Evolutionary conservation across 202 grass and related monocot species (phyloP).

Genomic region (Setaria italica): DNA sequence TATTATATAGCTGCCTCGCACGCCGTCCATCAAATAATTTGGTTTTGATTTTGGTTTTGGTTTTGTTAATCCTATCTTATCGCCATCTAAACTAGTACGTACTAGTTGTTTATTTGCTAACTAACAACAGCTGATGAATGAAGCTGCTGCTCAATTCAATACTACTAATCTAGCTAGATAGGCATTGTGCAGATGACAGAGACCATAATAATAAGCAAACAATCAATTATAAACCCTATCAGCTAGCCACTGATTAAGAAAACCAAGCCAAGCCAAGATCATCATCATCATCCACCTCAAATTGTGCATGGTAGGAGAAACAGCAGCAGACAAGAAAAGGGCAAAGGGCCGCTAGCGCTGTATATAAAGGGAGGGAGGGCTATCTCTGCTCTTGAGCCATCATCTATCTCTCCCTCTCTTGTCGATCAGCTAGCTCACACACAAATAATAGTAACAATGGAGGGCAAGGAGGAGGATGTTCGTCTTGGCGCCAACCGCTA

Average conservation of each 20-base stretch:
- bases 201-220: no score
- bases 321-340: no score
- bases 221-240: background rate
- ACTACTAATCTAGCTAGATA: no score
- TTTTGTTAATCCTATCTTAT: conserved; percentile 21
- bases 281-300: conserved; percentile 6
- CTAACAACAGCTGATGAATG: no score
- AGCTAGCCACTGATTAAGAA: conserved; percentile 30
- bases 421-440: no score
- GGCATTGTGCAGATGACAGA: no score
- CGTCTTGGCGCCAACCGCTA: conserved; percentile 76
- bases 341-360: background rate
- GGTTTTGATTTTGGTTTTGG: no score
- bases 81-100: background rate
- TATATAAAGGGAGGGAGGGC: no score
- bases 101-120: background rate
- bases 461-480: conserved; percentile 89
- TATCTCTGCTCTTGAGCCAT: no score
- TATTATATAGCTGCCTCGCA: background rate
- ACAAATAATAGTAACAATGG: conserved; percentile 39
- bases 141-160: no score
- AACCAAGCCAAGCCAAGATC: background rate
- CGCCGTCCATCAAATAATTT: background rate
- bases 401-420: no score
- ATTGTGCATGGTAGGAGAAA: background rate